Base-by-base conservation (phyloP, 75 land plant species). In the Larix kaempferi region DNA sequence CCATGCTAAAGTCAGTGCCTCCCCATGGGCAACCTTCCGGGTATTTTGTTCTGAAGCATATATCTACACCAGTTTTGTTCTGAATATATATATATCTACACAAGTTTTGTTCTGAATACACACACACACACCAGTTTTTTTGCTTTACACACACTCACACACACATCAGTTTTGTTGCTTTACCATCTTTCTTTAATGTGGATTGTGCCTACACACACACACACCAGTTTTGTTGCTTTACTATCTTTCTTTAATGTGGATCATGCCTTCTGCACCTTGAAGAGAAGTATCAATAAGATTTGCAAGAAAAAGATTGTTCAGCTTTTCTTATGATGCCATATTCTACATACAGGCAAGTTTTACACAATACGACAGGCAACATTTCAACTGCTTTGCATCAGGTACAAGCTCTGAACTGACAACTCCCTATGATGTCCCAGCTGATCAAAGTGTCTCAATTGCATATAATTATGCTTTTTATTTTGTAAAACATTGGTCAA, bases 311-410 rank as follows among this genome's bases (percentile, higher is more conserved):
- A 21, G 22, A 37, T 71, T 19, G 14, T 44, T 44, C 14, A 73
- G 22, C 15, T 44, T 41, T 54, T 73, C 55, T 25, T 15, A 29
- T 29, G 37, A 25, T 76, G 33, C 14, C 22, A 52, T 64, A 0
- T 65, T 29, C 29, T 52, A 6, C 55, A 49, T 15, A 44, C 82
- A 86, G 88, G 59, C 88, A 88, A 16, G 69, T 81, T 55, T 63
- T 87, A 23, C 85, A 77, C 76, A 69, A 27, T 61, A 35, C 79
- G 23, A 76, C 87, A 72, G 83, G 81, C 61, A 85, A 80, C 75
- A 81, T 80, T 41, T 77, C 84, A 14, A 78, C 87, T 57, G 83
- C 83, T 65, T 75, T 87, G 80, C 89, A 87, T 52, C 88, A 86
- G 79, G 87, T 80, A 26, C 87, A 86, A 69, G 64, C 76, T 35